Evolutionary conservation across 2,329 filamentous ascomycete species (phyloP).

Genomic region (Purpureocillium lavendulum): DNA sequence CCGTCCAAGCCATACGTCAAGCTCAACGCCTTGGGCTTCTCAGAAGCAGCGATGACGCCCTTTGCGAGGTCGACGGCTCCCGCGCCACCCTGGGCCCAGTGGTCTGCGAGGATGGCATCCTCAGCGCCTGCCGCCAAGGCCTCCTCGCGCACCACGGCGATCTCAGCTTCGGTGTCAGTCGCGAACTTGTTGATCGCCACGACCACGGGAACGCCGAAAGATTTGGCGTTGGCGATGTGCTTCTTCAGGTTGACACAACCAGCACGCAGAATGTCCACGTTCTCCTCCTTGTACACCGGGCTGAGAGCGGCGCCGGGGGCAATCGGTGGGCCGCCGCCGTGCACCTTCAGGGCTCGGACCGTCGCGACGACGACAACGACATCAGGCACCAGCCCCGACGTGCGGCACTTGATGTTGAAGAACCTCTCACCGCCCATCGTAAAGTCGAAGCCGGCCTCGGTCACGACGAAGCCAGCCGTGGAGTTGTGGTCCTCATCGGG

Average conservation of each 20-base stretch:
- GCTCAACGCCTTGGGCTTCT: conserved; percentile 80
- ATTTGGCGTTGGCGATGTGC: conserved; percentile 84
- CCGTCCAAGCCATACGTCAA: conserved; percentile 77
- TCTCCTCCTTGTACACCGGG: conserved; percentile 86
- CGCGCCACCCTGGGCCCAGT: conserved; percentile 92
- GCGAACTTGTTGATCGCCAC: conserved; percentile 96
- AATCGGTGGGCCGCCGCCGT: conserved; percentile 93
- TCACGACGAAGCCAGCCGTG: conserved; percentile 89
- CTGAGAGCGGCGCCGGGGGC: conserved; percentile 76
- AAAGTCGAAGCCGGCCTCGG: conserved; percentile 97
- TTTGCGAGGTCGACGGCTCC: conserved; percentile 85
- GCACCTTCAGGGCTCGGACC: conserved; percentile 90
- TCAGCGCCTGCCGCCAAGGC: conserved; percentile 86
- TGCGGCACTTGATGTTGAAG: conserved; percentile 99
- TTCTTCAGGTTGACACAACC: conserved; percentile 94
- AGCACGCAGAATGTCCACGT: conserved; percentile 79
- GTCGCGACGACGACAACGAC: conserved; percentile 94
- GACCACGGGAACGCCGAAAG: conserved; percentile 86
- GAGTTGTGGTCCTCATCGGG: conserved; percentile 74
- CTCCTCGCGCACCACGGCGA: conserved; percentile 82
- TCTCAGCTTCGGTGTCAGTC: conserved; percentile 88
- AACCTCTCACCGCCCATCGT: conserved; percentile 99
- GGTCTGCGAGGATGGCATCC: conserved; percentile 87
- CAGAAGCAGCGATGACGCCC: conserved; percentile 73
- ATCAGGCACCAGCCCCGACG: conserved; percentile 85